These are phyloP conservation scores for Paramecium bursaria DNA, from an alignment of 73 alveolate genomes.

Conservation along the genomic window DNA sequence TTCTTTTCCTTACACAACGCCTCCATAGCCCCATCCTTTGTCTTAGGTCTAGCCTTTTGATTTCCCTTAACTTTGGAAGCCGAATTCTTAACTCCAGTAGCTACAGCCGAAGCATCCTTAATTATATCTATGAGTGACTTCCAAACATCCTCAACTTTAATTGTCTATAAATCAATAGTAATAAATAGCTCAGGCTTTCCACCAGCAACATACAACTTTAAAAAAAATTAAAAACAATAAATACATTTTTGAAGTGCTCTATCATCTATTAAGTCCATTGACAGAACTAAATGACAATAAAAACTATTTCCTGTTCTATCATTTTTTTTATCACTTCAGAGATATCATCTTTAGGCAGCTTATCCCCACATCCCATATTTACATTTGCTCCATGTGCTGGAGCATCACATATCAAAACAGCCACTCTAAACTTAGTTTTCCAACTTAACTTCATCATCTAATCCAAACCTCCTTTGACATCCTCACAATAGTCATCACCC, in stretches of 20 bases:
- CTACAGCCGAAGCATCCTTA: slow-evolving; percentile 20
- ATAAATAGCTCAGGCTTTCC: background rate
- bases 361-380: slow-evolving; percentile 70
- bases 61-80: background rate
- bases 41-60: slow-evolving; percentile 12
- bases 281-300: slow-evolving; percentile 5
- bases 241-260: background rate
- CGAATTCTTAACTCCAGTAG: slow-evolving; percentile 9
- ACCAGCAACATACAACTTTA: background rate
- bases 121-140: background rate
- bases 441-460: slow-evolving; percentile 73
- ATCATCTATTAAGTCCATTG: background rate
- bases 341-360: slow-evolving; percentile 68
- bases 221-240: no score
- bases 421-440: slow-evolving; percentile 77
- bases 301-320: background rate
- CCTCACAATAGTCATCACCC: slow-evolving; percentile 80
- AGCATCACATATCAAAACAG: slow-evolving; percentile 79
- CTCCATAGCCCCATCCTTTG: slow-evolving; percentile 54
- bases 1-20: slow-evolving; percentile 33
- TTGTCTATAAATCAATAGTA: background rate
- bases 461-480: slow-evolving; percentile 77
- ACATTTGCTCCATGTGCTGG: slow-evolving; percentile 76
- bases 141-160: background rate
- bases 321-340: background rate